Base-by-base conservation (phyloP, 768 basidiomycete species). In the Antrodiella citrinella region DNA sequence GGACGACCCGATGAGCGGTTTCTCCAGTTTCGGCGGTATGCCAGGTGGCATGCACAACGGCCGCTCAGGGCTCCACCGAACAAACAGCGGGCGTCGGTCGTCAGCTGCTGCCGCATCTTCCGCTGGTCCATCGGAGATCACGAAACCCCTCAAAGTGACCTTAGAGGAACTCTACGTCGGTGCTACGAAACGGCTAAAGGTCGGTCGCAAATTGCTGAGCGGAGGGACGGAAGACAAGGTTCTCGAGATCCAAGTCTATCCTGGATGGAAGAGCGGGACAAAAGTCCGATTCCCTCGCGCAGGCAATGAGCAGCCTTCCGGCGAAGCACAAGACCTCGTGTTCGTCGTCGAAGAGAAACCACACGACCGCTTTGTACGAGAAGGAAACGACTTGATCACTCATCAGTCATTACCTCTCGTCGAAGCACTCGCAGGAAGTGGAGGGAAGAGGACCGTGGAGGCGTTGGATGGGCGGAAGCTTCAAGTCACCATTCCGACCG, bases 311-410 rank as follows among this genome's bases (percentile, higher is more conserved):
- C 73, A 76, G 47, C 62, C 70, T 11, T 65, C 54, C 26, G 84
- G 86, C 10, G 84, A 84, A 43, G 65, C 86, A 12, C 91, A 93
- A 60, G 91, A 94, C 64, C 76, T 99, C n/a, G 93, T 93, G 25
- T 97, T 99, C 62, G 81, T 95, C 44, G 81, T 96, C n/a, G 94
- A 96, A 66, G 92, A 97, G 69, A 97, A 95, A 68, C 83, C 85
- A 7, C 90, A 98, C 65, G 66, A 75, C 0, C 65, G 73, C 15
- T 96, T 90, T 67, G 76, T 70, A 51, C 77, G 94, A 20, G 82
- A 87, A 5, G 91, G 86, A 25, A 87, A 95, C 68, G 83, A 96
- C 64, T 77, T 97, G 43, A 61, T 77, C 41, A 75, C 76, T 51
- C 72, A 63, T 18, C 49, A 86, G 39, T 71, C 75, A 54, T 69